These are phyloP conservation scores for Euclidium syriacum DNA, from an alignment of 345 rosid genomes.

Conservation along the genomic window DNA sequence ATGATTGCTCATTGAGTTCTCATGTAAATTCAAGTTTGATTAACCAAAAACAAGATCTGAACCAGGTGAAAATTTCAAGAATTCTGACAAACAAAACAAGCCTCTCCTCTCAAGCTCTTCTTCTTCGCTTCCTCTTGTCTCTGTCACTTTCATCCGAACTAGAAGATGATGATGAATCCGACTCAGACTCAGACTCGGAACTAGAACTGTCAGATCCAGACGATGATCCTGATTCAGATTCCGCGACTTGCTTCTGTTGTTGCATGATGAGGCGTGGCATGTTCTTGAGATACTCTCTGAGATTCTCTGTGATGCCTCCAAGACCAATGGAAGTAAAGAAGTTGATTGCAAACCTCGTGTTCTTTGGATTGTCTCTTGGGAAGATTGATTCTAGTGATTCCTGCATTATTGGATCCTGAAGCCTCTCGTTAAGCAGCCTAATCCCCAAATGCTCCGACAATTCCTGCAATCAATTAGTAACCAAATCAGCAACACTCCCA, in stretches of 20 bases:
- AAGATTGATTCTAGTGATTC: conserved; percentile 83
- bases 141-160: conserved; percentile 41
- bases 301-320: conserved; percentile 92
- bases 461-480: conserved; percentile 46
- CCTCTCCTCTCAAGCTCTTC: conserved; percentile 30
- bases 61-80: background rate
- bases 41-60: background rate
- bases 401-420: conserved; percentile 60
- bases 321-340: conserved; percentile 96
- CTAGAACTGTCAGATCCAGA: conserved; percentile 37
- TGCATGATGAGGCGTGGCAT: conserved; percentile 95
- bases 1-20: background rate
- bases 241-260: conserved; percentile 55
- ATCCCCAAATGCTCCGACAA: conserved; percentile 89
- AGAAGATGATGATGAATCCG: conserved; percentile 25
- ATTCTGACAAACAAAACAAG: background rate
- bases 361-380: conserved; percentile 90
- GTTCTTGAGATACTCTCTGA: conserved; percentile 86
- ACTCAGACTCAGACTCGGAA: conserved; percentile 35
- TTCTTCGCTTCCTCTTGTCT: conserved; percentile 38
- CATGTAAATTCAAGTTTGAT: conserved; percentile 10
- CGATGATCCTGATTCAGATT: conserved; percentile 34
- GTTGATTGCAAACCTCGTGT: conserved; percentile 80
- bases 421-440: conserved; percentile 69
- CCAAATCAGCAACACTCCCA: background rate